These are phyloP conservation scores for Cladorrhinum sp. DNA, from an alignment of 2,329 filamentous ascomycete species.

Conservation along the genomic window DNA sequence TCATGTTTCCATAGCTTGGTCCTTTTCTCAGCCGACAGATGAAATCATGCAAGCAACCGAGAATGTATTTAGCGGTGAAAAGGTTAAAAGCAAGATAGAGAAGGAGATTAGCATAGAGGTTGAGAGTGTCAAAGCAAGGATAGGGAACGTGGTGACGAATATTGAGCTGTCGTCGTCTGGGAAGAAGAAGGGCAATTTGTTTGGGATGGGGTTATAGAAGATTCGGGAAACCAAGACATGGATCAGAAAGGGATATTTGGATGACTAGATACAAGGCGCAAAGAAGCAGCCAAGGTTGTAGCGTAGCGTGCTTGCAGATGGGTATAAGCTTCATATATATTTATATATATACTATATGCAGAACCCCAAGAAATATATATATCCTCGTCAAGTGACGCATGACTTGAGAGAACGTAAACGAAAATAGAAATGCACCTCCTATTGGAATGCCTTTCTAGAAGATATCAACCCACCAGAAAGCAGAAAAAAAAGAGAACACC, in stretches of 20 bases:
- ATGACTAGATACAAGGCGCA: too few species aligned
- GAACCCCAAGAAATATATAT: too few species aligned
- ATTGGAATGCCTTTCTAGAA: background rate
- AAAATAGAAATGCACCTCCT: background rate
- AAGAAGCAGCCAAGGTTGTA: too few species aligned
- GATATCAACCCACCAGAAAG: background rate
- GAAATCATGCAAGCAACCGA: constrained; percentile 41
- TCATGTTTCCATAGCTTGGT: constrained; percentile 90
- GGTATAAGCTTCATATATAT: too few species aligned
- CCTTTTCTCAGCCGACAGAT: constrained; percentile 51
- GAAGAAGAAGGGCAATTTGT: constrained; percentile 5
- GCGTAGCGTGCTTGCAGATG: too few species aligned
- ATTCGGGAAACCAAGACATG: background rate
- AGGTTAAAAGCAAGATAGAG: constrained; percentile 31
- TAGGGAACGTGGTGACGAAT: constrained; percentile 62
- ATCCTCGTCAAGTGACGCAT: too few species aligned
- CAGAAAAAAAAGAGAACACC: background rate
- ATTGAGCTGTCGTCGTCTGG: constrained; percentile 13
- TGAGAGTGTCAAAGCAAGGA: constrained; percentile 66
- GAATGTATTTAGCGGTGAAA: constrained; percentile 27
- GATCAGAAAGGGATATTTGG: background rate
- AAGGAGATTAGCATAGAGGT: constrained; percentile 50
- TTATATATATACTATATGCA: too few species aligned
- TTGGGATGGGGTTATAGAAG: constrained; percentile 14
- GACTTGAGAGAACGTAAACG: background rate